A percentile compares a stretch with the other conserved stretches of the same genome.
phyloP scores from a whole-genome alignment of 179 eudicot species.

The Amaranthus tricolor region DNA sequence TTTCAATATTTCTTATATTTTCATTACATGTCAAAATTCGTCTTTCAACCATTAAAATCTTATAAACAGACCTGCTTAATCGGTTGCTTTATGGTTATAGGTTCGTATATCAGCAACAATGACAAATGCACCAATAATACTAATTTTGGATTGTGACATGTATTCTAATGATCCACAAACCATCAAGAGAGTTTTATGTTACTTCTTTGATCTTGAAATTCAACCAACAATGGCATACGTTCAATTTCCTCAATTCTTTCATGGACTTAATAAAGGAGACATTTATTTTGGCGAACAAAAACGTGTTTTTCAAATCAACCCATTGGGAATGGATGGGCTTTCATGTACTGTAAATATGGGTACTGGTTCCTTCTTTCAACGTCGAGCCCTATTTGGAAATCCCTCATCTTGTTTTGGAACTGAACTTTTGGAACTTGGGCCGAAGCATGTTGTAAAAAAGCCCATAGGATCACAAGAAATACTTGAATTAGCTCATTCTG shows the following conservation, averaged over 20 bases:
- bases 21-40: no score
- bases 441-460: constrained; percentile 25
- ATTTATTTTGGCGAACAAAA: constrained; percentile 59
- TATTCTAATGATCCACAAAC: constrained; percentile 78
- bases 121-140: constrained; percentile 80
- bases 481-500: constrained; percentile 44
- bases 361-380: constrained; percentile 63
- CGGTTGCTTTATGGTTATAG: constrained; percentile 21
- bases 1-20: no score
- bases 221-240: constrained; percentile 49
- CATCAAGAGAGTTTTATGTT: constrained; percentile 52
- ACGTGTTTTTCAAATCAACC: constrained; percentile 45
- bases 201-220: constrained; percentile 37
- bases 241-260: constrained; percentile 76
- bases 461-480: constrained; percentile 37
- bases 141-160: constrained; percentile 79
- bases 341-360: constrained; percentile 72
- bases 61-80: no score
- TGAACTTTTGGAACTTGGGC: constrained; percentile 39
- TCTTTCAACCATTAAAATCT: no score
- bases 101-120: constrained; percentile 75
- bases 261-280: constrained; percentile 60
- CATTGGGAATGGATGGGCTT: constrained; percentile 75
- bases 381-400: constrained; percentile 64
- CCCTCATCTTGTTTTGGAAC: constrained; percentile 43